Base-by-base conservation (phyloP, 148 eudicot genomes). In the Rhododendron vialii region DNA sequence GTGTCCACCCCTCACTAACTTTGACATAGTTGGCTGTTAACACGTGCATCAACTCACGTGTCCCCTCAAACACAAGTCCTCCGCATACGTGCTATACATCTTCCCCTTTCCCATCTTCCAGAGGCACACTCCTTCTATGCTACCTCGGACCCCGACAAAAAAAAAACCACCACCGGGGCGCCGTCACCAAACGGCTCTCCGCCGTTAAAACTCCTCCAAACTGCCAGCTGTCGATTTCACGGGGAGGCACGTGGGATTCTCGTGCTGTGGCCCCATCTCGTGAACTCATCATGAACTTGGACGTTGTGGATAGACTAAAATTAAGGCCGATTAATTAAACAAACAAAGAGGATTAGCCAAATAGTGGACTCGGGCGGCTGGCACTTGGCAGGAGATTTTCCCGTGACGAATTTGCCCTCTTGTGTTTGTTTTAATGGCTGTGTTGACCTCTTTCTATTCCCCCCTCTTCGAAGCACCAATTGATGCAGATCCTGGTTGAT, bases 201-300 rank as follows among this genome's bases (percentile, higher is more conserved):
- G 82, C 35, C 81, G 71, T 75, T 59, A 59, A 41, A 41, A 57
- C 82, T 28, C 45, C 45, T 2, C 65, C 63, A 10, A 36, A 26
- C 57, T 0, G 38, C 85, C 59, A 67, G 77, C 78, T n/a, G 85
- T 28, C 36, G 26, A 26, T 0, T 26, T 0, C n/a, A 51, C 35
- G 18, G 24, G 33, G 61, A 35, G 47, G 65, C 83, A 85, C 87
- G 87, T 79, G 83, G 83, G 78, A 18, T 15, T 61, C 78, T 47
- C 77, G 2, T 36, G 14, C 22, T 35, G 78, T 65, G 83, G 65
- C 26, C 87, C 87, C 59, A 3, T 81, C 20, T 22, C 20, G 43
- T 2, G 47, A 18, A 28, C n/a, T 71, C 57, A 76, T 78, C 57
- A 78, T 78, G 83, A 15, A 10, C 45, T 20, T 78, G 77, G 74